Evolutionary conservation across 495 filamentous ascomycete genomes (phyloP), one percentile per base, ranked within the genome.

Genomic region (Lophiostoma macrostomum): DNA sequence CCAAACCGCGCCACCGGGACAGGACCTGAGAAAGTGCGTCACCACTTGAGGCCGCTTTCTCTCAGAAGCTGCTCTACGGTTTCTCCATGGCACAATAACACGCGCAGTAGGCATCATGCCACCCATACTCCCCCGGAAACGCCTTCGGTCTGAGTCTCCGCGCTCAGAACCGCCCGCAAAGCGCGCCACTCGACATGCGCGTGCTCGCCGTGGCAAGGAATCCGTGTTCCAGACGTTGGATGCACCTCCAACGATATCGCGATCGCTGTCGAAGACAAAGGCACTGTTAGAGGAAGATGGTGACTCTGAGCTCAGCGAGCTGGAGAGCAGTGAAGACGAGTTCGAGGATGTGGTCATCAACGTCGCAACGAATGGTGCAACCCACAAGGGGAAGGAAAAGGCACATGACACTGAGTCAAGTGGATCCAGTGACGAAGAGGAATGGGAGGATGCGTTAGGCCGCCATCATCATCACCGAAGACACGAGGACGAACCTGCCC

Each of bases 391-490:
- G 13, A 52, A 45, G 23, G 11, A 30, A 18, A 56, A 56, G 28
- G 31, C 29, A 14, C 37, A 62, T 38, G 66, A 65, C 2, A 56
- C 51, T 0, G 64, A 63, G 14, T 73, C 80, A 3, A 76, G 80
- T 3, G 80, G 81, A 0, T 64, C 61, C 20, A 74, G 80, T 4
- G 77, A 81, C 2, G 82, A 81, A 1, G 85, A 91, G 22, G 87
- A 94, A 57, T 96, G 93, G 76, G 91, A 96, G 73, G 89, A 96
- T 72, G 90, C 91, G 3, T 35, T 60, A 3, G 20, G 64, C 58
- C 48, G 64, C 69, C 57, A 65, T 51, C 56, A 39, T 28, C 35
- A 48, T 66, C 65, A 29, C 18, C 35, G n/a, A n/a, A n/a, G 35
- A 55, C 58, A 4, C 63, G 45, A 58, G 38, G 29, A 56, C 40